Base-by-base conservation (phyloP, 805 yeast species). In the Metschnikowia colocasiae region DNA sequence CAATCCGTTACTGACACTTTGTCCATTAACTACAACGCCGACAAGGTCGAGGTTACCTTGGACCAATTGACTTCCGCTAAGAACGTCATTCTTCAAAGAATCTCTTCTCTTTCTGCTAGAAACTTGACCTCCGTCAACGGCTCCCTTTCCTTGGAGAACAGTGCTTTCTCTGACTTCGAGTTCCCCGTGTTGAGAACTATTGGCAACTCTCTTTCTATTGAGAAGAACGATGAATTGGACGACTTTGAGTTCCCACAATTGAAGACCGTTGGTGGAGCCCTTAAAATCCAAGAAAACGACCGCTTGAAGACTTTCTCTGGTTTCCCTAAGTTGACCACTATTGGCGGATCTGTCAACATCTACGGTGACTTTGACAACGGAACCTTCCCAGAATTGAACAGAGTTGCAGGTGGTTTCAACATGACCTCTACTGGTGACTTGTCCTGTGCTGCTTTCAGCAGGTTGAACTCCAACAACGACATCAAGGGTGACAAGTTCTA, bases 331-430 rank as follows among this genome's bases (percentile, higher is more conserved):
- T 78, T 94, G 62, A 70, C 76, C 66, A 69, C 86, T 51, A 81
- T 92, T 61, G 87, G 86, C 65, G 98, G 99, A 80, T 94, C 98
- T 60, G 81, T 92, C 57, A 76, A 76, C 65, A 71, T 92, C 56
- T 71, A 69, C 56, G 99, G 99, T 78, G 74, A 79, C 71, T 88
- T 89, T 73, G 76, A 82, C 67, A 79, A 82, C 63, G 94, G 94
- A 64, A 73, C 89, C 52, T 80, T 94, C 67, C 81, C 84, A 56
- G 62, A 80, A 30, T 81, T 94, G 68, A 75, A 70, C 60, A 80
- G 85, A 62, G 96, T 94, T 61, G 81, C 81, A 67, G 99, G 99
- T 81, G 97, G 96, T 70, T 95, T 91, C 73, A 73, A 74, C 63
- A 78, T 94, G 64, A 85, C 84, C 66, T 78, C 96, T 51, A 65